Evolutionary conservation across 192 early-diverging fungal species (phyloP), one percentile per base, ranked within the genome.

Genomic region (Coemansia sp.): DNA sequence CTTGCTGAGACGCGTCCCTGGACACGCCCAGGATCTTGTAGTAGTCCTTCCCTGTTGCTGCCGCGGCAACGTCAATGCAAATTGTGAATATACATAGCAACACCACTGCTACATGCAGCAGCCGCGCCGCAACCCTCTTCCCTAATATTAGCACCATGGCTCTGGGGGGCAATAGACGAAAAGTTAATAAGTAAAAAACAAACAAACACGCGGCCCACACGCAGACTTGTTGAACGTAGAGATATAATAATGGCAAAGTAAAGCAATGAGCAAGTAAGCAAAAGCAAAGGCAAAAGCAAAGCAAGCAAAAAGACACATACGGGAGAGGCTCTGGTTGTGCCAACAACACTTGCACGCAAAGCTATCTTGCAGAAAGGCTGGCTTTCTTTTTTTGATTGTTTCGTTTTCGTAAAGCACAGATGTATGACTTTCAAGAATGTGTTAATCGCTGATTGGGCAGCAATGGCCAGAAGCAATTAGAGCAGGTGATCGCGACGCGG

Each of bases 1-100:
- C 88, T 60, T 84, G 85, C 72, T 86, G 85, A 8, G 85, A 78
- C 3, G 95, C 93, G 35, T 84, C 84, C 36, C 90, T 84, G n/a
- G 85, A 80, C 30, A 99, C 85, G 14, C 88, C 93, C 30, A 99
- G 82, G 34, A 99, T 86, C 55, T 85, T 81, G 81, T 97, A 97
- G 72, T 89, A 97, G 82, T 97, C 93, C 50, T 78, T 62, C 61
- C 72, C 71, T 24, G 68, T 68, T 60, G 68, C 71, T 1, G 58
- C 63, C 1, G 39, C 64, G 19, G 49, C 64, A 11, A 59, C 8
- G 52, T 57, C 19, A 23, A 39, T 25, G 42, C 45, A 52, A 42
- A 72, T 28, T 27, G 50, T 49, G 14, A 59, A 50, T 28, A 73
- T 51, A 61, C 54, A 60, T 22, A 71, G 58, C 11, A 52, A 48